Evolutionary conservation across 176 grass and related monocot species (phyloP).

Genomic region (Alopecurus myosuroides): DNA sequence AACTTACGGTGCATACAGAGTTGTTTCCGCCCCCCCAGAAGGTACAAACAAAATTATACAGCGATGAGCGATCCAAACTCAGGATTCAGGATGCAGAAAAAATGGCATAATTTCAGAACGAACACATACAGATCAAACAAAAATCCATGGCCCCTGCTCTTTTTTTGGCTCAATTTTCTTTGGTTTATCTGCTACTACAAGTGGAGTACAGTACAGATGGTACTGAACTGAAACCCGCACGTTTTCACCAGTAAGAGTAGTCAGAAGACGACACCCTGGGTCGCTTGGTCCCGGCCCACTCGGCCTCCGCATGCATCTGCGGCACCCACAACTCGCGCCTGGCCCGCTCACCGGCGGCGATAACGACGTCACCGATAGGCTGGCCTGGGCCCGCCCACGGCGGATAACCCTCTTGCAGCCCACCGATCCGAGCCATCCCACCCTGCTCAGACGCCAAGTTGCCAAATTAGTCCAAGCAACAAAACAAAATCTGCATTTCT

Average conservation of each 20-base stretch:
- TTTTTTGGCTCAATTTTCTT: neutral
- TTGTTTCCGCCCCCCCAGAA: too few relatives aligned
- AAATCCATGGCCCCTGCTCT: neutral
- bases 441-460: conserved; percentile 35
- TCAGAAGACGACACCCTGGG: conserved; percentile 28
- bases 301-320: conserved; percentile 47
- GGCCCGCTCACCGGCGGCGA: conserved; percentile 18
- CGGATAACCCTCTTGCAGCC: conserved; percentile 23
- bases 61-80: neutral
- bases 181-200: neutral
- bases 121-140: neutral
- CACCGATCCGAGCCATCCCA: conserved; percentile 11
- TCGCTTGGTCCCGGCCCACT: conserved; percentile 38
- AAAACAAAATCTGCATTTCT: neutral
- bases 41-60: too few relatives aligned
- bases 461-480: neutral
- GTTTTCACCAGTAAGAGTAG: conserved; percentile 45
- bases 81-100: neutral
- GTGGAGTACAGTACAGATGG: neutral
- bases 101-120: neutral
- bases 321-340: conserved; percentile 48
- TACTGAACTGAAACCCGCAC: neutral
- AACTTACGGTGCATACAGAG: too few relatives aligned
- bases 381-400: conserved; percentile 30
- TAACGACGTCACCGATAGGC: conserved; percentile 7